Evolutionary conservation across 2,329 filamentous ascomycete species (phyloP).

Genomic region (Paraphaeosphaeria minitans): DNA sequence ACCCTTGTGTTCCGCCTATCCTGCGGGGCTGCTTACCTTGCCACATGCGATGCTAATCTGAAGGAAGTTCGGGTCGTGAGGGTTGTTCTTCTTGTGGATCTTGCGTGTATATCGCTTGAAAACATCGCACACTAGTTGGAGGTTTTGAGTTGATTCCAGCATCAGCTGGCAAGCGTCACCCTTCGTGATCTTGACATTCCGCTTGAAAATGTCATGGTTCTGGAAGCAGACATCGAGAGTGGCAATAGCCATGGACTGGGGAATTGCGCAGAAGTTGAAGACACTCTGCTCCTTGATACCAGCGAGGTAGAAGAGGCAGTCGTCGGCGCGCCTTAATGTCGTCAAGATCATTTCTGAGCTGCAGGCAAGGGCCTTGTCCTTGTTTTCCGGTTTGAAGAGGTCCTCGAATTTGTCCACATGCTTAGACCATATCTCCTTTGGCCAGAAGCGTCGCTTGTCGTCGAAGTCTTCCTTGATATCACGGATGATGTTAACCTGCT

Average conservation of each 20-base stretch:
- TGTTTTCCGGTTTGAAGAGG: conserved; percentile 81
- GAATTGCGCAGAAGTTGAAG: conserved; percentile 98
- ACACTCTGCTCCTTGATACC: conserved; percentile 94
- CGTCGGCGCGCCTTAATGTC: conserved; percentile 82
- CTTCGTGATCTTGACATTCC: conserved; percentile 95
- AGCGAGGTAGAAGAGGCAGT: conserved; percentile 97
- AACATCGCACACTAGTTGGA: conserved; percentile 77
- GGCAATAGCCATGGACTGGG: conserved; percentile 96
- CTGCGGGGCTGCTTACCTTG: conserved; percentile 62
- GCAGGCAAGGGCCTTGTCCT: conserved; percentile 78
- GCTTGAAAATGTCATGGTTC: conserved; percentile 83
- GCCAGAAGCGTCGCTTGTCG: conserved; percentile 91
- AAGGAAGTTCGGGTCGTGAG: conserved; percentile 88
- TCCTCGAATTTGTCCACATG: conserved; percentile 89
- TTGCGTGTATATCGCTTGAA: conserved; percentile 78
- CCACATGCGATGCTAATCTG: conserved; percentile 90
- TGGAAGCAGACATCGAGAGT: conserved; percentile 91
- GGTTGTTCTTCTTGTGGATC: conserved; percentile 94
- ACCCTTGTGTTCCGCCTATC: neutral
- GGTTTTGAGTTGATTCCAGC: conserved; percentile 90
- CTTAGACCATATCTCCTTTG: conserved; percentile 95
- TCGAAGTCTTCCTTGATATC: conserved; percentile 89
- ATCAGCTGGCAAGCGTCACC: conserved; percentile 91
- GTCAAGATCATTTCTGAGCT: conserved; percentile 94
- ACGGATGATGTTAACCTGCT: conserved; percentile 98